A percentile compares a stretch with the other conserved stretches of the same genome.
phyloP scores from a whole-genome alignment of 169 alveolate genomes.

The Plasmodium malariae region DNA sequence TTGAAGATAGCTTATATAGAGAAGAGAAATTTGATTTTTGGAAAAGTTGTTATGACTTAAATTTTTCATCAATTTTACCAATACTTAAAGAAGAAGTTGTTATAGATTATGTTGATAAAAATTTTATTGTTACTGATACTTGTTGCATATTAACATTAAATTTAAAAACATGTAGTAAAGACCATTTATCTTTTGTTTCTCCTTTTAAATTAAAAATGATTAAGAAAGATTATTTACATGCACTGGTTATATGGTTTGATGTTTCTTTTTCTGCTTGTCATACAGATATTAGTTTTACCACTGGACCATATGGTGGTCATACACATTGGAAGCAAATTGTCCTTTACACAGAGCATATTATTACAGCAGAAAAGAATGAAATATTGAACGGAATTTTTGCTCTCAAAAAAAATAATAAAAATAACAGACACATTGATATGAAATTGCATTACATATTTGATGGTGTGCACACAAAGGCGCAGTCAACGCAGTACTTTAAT shows the following conservation, averaged over 20 bases:
- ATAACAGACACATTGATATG: constrained; percentile 92
- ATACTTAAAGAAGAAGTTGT: constrained; percentile 96
- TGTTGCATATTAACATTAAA: constrained; percentile 92
- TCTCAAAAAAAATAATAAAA: constrained; percentile 86
- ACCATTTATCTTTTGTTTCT: constrained; percentile 94
- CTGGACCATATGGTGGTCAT: constrained; percentile 89
- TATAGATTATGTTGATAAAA: constrained; percentile 93
- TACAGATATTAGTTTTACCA: constrained; percentile 90
- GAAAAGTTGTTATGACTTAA: constrained; percentile 96
- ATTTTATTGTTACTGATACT: constrained; percentile 90
- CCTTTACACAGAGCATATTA: constrained; percentile 89
- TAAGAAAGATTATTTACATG: constrained; percentile 91
- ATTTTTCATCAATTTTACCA: constrained; percentile 93
- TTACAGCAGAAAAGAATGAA: constrained; percentile 78
- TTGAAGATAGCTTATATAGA: constrained; percentile 97
- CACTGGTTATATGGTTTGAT: constrained; percentile 95
- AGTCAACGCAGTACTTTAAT: constrained; percentile 63
- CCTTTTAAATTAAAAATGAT: constrained; percentile 84
- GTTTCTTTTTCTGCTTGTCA: constrained; percentile 91
- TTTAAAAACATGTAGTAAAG: constrained; percentile 91
- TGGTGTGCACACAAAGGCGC: constrained; percentile 43
- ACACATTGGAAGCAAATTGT: constrained; percentile 97
- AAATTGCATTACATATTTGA: constrained; percentile 84
- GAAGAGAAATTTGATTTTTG: constrained; percentile 95
- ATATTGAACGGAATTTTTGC: constrained; percentile 88